phyloP scores from a whole-genome alignment of 768 basidiomycete species.

The Cystofilobasidium capitatum region DNA sequence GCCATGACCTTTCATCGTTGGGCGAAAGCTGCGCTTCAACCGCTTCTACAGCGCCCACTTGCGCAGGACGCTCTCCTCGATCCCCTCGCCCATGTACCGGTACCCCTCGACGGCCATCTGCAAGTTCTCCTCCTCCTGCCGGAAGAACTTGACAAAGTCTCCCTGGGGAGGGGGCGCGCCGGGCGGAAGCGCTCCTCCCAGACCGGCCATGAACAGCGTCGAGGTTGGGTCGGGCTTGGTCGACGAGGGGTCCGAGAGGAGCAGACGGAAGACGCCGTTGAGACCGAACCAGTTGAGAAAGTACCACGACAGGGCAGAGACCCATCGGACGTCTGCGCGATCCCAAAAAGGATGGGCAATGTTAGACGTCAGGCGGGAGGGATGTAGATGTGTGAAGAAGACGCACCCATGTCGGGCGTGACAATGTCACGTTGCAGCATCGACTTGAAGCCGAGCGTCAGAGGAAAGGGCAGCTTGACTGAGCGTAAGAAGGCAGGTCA shows the following conservation, averaged over 20 bases:
- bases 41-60: neutral
- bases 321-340: conserved; percentile 98
- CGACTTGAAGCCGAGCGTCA: conserved; percentile 92
- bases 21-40: no score
- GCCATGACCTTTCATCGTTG: no score
- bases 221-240: conserved; percentile 7
- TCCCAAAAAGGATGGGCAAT: neutral
- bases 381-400: neutral
- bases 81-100: conserved; percentile 67
- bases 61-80: conserved; percentile 50
- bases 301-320: conserved; percentile 97
- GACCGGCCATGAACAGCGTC: conserved; percentile 23
- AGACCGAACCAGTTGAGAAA: conserved; percentile 91
- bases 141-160: conserved; percentile 81
- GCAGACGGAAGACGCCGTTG: conserved; percentile 86
- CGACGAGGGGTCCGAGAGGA: conserved; percentile 54
- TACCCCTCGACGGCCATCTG: conserved; percentile 82
- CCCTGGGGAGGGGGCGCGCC: conserved; percentile 47
- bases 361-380: neutral
- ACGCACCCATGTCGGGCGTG: conserved; percentile 26
- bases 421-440: conserved; percentile 73
- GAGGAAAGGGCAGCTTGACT: conserved; percentile 95
- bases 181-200: conserved; percentile 32
- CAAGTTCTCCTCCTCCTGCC: conserved; percentile 82
- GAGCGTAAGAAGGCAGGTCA: neutral